Evolutionary conservation across 2,329 filamentous ascomycete species (phyloP).

Genomic region (Sarocladium brachiariae): DNA sequence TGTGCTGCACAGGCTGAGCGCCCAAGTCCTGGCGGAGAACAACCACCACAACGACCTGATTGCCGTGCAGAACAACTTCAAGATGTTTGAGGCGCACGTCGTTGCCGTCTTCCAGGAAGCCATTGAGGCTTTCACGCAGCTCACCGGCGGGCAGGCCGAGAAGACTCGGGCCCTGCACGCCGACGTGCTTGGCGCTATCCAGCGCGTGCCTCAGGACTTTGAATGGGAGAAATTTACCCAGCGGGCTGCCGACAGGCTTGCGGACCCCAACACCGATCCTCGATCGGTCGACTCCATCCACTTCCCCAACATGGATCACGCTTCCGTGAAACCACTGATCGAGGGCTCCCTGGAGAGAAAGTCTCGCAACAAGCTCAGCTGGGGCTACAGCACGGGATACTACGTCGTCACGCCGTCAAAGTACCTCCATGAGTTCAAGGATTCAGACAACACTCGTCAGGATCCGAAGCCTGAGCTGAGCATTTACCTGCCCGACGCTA

Average conservation of each 20-base stretch:
- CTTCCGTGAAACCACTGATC: constrained; percentile 71
- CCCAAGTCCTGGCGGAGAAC: constrained; percentile 92
- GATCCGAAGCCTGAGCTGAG: constrained; percentile 82
- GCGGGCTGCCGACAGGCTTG: constrained; percentile 64
- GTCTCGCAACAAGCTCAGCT: constrained; percentile 73
- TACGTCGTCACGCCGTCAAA: constrained; percentile 86
- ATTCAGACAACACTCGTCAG: constrained; percentile 64
- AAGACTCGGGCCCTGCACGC: constrained; percentile 73
- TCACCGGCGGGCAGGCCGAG: constrained; percentile 73
- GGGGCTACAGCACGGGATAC: constrained; percentile 73
- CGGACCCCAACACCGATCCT: constrained; percentile 69
- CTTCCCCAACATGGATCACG: constrained; percentile 87
- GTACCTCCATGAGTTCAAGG: constrained; percentile 94
- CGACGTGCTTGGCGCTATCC: constrained; percentile 71
- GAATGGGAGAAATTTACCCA: constrained; percentile 84
- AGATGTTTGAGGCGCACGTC: constrained; percentile 80
- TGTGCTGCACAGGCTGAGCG: constrained; percentile 76
- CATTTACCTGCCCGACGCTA: constrained; percentile 86
- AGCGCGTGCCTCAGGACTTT: constrained; percentile 74
- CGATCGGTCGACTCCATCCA: constrained; percentile 65
- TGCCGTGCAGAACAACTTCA: constrained; percentile 84
- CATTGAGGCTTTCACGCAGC: constrained; percentile 75
- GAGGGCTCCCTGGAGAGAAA: constrained; percentile 88
- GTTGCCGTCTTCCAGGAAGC: constrained; percentile 75
- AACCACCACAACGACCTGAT: constrained; percentile 90